Evolutionary conservation across 225 moss, liverwort and hornwort species (phyloP), one percentile per base, ranked within the genome.

Genomic region (Asterella californica): DNA sequence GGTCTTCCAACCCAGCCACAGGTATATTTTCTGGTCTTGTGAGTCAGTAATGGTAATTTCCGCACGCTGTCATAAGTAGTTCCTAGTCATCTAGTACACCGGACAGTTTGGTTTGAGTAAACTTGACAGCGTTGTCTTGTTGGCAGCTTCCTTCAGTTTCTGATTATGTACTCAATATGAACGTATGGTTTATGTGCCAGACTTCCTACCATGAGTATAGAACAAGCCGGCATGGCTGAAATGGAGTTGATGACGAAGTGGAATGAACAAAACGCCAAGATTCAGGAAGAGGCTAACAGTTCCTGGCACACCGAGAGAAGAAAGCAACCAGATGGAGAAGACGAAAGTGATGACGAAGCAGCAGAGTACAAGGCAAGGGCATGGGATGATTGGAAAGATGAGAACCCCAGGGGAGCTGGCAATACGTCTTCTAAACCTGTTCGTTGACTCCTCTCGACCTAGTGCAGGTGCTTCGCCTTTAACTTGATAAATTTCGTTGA

Each of bases 331-430:
- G 82, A 79, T 49, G 81, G 85, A 24, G 91, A 92, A 52, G 84
- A 87, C 57, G 91, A 85, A 30, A 90, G 91, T 78, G 99, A 99
- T 65, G 91, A 95, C 78, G 99, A 99, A 86, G 91, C 88, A 82
- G 95, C 93, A 0, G 92, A 90, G 42, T 81, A 95, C 57, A 99
- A 99, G 84, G 92, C 99, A 47, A 93, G 95, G 57, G 87, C 93
- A 34, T 99, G 99, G 99, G 99, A 99, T 85, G 99, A 94, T 79
- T 99, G 99, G 99, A 99, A 95, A 84, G 99, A 99, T 81, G 99
- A 99, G 82, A 91, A 99, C 83, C 99, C 99, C 5, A 90, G 91
- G 87, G 99, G 99, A 12, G 99, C 93, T 82, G 99, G 95, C 24
- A 99, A 99, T 81, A 91, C 95, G 82, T 67, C 82, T 17, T 82